A percentile compares a stretch with the other conserved stretches of the same genome.
Evolutionary conservation across 495 filamentous ascomycete genomes (phyloP).

Genomic region (Glonium stellatum): DNA sequence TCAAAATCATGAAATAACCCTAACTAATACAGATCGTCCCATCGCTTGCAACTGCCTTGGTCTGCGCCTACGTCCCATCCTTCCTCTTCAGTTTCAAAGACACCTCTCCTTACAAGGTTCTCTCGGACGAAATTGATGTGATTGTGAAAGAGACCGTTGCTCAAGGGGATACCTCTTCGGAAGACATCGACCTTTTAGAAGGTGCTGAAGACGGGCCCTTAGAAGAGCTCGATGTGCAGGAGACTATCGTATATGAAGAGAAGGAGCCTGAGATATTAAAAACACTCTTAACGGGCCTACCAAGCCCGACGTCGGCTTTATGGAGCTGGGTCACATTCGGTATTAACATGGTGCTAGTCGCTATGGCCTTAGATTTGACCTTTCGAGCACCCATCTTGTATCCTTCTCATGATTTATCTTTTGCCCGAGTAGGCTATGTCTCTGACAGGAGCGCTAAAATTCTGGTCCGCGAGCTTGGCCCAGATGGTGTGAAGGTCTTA

Average conservation of each 20-base stretch:
- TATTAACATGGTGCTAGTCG: slow-evolving; percentile 61
- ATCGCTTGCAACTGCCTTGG: slow-evolving; percentile 58
- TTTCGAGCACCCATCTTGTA: slow-evolving; percentile 61
- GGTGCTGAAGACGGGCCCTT: slow-evolving; percentile 28
- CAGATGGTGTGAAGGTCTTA: slow-evolving; percentile 58
- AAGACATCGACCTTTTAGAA: slow-evolving; percentile 32
- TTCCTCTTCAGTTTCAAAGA: slow-evolving; percentile 54
- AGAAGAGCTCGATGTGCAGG: slow-evolving; percentile 37
- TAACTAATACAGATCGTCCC: slow-evolving; percentile 34
- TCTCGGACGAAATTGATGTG: slow-evolving; percentile 56
- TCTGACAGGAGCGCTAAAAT: slow-evolving; percentile 73
- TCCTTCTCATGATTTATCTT: slow-evolving; percentile 66
- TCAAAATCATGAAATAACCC: slow-evolving; percentile 2
- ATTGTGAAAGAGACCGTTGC: slow-evolving; percentile 46
- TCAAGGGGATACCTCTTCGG: slow-evolving; percentile 23
- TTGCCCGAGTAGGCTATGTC: slow-evolving; percentile 78
- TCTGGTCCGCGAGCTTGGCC: slow-evolving; percentile 75
- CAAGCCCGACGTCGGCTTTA: slow-evolving; percentile 57
- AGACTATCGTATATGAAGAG: slow-evolving; percentile 36
- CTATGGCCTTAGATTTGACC: slow-evolving; percentile 65
- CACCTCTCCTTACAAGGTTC: slow-evolving; percentile 51
- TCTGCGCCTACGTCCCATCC: slow-evolving; percentile 65
- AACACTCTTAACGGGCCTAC: slow-evolving; percentile 69
- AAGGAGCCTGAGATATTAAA: slow-evolving; percentile 38
- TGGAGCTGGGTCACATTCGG: slow-evolving; percentile 56